A percentile compares a stretch with the other conserved stretches of the same genome.
Conservation (phyloP, 2,329 filamentous ascomycete genomes). For the Monilinia laxa region DNA sequence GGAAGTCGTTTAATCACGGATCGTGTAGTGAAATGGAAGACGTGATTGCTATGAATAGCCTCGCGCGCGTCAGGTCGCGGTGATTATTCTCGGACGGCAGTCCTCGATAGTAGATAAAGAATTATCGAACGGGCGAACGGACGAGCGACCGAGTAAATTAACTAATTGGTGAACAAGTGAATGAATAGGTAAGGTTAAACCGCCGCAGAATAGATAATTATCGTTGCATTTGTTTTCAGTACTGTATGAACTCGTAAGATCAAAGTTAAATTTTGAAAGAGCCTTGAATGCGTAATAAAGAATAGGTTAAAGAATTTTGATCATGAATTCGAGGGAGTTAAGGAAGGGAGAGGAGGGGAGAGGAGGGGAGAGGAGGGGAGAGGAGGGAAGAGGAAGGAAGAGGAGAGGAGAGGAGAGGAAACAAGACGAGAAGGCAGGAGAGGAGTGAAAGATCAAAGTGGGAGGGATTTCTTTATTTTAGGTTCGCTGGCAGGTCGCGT, state of each 20-base stretch:
- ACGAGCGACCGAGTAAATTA: background rate
- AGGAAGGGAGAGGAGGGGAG: background rate
- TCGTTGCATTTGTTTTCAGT: background rate
- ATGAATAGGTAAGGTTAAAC: background rate
- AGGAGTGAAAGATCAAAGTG: background rate
- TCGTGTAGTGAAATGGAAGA: background rate
- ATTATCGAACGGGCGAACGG: background rate
- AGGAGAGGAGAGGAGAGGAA: background rate
- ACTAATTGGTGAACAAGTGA: background rate
- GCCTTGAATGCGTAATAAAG: background rate
- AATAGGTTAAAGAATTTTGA: background rate
- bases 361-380: background rate
- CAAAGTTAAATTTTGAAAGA: background rate
- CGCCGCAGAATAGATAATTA: background rate
- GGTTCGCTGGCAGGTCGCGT: background rate
- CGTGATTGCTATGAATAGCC: background rate
- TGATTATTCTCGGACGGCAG: background rate
- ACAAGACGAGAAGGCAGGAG: too few relatives aligned
- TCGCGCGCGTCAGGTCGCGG: conserved; percentile 10
- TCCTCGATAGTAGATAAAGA: conserved; percentile 1
- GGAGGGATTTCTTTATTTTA: background rate
- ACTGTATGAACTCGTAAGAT: background rate
- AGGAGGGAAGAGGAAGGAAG: too few relatives aligned
- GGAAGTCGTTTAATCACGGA: background rate
- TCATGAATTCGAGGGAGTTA: background rate